Percentiles rank a stretch among this genome's conserved stretches.
Evolutionary conservation across 83 land plant genomes (phyloP).

Genomic region (Diphasiastrum complanatum): DNA sequence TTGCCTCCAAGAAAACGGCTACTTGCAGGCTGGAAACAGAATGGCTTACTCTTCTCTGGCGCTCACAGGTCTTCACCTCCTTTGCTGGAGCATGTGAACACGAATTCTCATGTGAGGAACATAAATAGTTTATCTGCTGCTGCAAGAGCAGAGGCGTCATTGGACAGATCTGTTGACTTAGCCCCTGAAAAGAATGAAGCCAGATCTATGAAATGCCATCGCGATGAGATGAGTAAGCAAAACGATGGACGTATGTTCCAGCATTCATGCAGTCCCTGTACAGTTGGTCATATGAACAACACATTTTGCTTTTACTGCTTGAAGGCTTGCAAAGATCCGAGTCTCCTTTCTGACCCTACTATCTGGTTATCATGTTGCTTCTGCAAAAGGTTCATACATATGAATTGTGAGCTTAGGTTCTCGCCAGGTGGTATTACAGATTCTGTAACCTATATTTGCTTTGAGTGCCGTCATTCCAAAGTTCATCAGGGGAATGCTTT

Average conservation of each 20-base stretch:
- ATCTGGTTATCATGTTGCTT: slow-evolving; percentile 18
- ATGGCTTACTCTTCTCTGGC: slow-evolving; percentile 15
- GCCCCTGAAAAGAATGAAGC: too few relatives aligned
- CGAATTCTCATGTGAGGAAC: neutral
- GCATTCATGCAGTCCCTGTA: slow-evolving; percentile 21
- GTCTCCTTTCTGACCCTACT: slow-evolving; percentile 12
- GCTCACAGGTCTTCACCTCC: slow-evolving; percentile 4
- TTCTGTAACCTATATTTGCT: slow-evolving; percentile 21
- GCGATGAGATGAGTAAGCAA: neutral
- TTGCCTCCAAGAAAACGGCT: slow-evolving; percentile 21
- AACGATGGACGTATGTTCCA: slow-evolving; percentile 12
- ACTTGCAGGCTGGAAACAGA: slow-evolving; percentile 24
- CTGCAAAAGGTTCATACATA: slow-evolving; percentile 21
- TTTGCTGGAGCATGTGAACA: neutral
- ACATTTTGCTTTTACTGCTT: slow-evolving; percentile 23
- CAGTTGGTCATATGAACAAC: slow-evolving; percentile 12
- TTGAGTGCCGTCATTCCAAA: slow-evolving; percentile 18
- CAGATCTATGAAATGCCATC: slow-evolving; percentile 17
- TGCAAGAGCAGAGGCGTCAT: too few relatives aligned
- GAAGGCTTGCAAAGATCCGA: slow-evolving; percentile 13
- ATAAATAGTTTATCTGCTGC: too few relatives aligned
- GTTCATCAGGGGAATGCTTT: slow-evolving; percentile 14
- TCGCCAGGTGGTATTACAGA: neutral
- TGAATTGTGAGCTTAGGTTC: slow-evolving; percentile 19
- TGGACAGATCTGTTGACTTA: too few relatives aligned